Conservation (phyloP, 768 basidiomycete genomes). For the Pleurotus platypus region DNA sequence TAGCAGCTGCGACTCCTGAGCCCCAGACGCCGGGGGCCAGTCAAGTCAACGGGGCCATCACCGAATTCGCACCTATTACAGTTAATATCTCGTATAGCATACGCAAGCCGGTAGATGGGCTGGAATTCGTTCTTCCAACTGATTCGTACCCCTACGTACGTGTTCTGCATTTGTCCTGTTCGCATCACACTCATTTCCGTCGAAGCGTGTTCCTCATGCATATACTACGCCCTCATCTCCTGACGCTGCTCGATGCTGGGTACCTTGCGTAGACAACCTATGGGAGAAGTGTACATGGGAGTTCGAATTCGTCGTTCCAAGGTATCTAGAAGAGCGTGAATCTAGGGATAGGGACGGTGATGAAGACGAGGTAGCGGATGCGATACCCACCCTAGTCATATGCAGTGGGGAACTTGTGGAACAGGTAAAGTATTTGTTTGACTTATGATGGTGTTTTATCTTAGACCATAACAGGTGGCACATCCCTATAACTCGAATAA, state of each 20-base stretch:
- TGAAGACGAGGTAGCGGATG: slow-evolving; percentile 52
- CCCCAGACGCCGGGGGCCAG: slow-evolving; percentile 59
- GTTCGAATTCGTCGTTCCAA: slow-evolving; percentile 91
- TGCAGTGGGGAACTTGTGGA: slow-evolving; percentile 95
- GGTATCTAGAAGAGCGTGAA: slow-evolving; percentile 67
- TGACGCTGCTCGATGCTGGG: slow-evolving; percentile 95
- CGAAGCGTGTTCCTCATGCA: slow-evolving; percentile 86
- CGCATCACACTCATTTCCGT: slow-evolving; percentile 12
- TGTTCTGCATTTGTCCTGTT: slow-evolving; percentile 27
- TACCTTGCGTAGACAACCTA: slow-evolving; percentile 92
- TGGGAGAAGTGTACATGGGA: slow-evolving; percentile 99
- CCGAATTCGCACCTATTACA: slow-evolving; percentile 73
- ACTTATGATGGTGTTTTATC: slow-evolving; percentile 6
- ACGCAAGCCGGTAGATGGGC: slow-evolving; percentile 77
- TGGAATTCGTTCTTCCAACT: slow-evolving; percentile 79
- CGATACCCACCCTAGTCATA: slow-evolving; percentile 79
- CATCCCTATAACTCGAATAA: slow-evolving; percentile 94
- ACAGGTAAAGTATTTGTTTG: slow-evolving; percentile 50
- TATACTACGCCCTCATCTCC: slow-evolving; percentile 86
- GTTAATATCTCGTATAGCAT: slow-evolving; percentile 80
- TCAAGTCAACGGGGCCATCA: slow-evolving; percentile 25
- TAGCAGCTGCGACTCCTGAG: slow-evolving; percentile 75
- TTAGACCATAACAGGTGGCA: slow-evolving; percentile 53
- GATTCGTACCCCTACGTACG: slow-evolving; percentile 80
- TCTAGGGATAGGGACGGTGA: slow-evolving; percentile 41